Evolutionary conservation across 1,284 basidiomycete species (phyloP).

Genomic region (Microbotryum silenes-acaulis): DNA sequence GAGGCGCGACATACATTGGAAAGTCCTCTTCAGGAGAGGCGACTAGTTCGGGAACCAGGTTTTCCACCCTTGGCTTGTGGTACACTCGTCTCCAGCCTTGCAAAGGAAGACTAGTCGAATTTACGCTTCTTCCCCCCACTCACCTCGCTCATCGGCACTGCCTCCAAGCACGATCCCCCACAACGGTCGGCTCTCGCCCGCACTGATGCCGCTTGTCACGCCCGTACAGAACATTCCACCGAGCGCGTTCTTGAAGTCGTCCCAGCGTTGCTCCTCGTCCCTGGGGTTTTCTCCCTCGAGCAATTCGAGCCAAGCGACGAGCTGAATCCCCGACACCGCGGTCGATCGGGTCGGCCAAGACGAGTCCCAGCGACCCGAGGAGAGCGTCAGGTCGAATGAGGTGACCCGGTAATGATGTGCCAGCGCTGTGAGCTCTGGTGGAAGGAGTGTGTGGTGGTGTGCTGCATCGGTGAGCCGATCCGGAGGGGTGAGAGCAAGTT

Average conservation of each 20-base stretch:
- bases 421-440: slow-evolving; percentile 75
- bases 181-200: slow-evolving; percentile 18
- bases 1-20: neutral
- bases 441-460: slow-evolving; percentile 76
- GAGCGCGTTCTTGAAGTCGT: slow-evolving; percentile 73
- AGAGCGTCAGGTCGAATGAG: slow-evolving; percentile 63
- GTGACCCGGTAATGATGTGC: slow-evolving; percentile 72
- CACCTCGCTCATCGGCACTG: slow-evolving; percentile 10
- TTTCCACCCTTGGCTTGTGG: no score
- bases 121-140: slow-evolving; percentile 33
- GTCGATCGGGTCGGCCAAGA: slow-evolving; percentile 46
- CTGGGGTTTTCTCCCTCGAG: slow-evolving; percentile 16
- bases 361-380: slow-evolving; percentile 27
- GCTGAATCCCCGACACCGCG: slow-evolving; percentile 74
- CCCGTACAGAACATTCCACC: slow-evolving; percentile 92
- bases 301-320: slow-evolving; percentile 70
- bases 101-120: neutral
- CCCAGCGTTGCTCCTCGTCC: slow-evolving; percentile 56
- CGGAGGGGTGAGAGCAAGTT: slow-evolving; percentile 2
- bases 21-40: neutral
- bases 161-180: slow-evolving; percentile 19
- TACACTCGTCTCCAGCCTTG: neutral
- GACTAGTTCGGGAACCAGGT: no score
- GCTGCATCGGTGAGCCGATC: slow-evolving; percentile 41
- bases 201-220: slow-evolving; percentile 51